Evolutionary conservation across 2,329 filamentous ascomycete genomes (phyloP), one percentile per base, ranked within the genome.

Genomic region (Leptodontidium sp.): DNA sequence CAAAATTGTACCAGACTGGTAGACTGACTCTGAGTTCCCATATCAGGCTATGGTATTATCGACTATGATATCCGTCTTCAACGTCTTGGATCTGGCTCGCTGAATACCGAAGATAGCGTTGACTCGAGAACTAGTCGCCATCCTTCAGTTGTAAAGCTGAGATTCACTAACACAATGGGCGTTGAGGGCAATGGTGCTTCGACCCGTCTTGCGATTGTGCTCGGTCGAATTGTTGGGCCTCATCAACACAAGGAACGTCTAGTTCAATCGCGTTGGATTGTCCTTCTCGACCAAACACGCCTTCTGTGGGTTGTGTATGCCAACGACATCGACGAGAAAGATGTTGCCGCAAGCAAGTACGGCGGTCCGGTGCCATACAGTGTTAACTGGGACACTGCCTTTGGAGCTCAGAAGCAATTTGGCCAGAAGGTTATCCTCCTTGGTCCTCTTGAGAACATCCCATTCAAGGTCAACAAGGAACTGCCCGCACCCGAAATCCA

Each of bases 201-300:
- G n/a, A 50, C 35, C 11, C 32, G 61, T 17, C 55, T 55, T 53
- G 53, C 62, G 2, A n/a, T 68, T 17, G 35, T 55, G 2, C 62
- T 68, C 4, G 66, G 66, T 21, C 61, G 66, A 14, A 50, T 68
- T 55, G 50, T 52, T n/a, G 66, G 53, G 2, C 11, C 55, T 9
- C 66, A 62, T 35, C 52, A 57, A 29, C 45, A 65, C 21, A 32
- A 47, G 12, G 35, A 57, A 8, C 53, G n/a, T 7, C 32, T 68
- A 24, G 17, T 45, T 17, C 66, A 68, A 11, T 68, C 66, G 24
- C 66, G 53, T 32, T 68, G 55, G 66, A 53, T 68, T 47, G 21
- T 68, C 29, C 15, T 68, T 15, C 21, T 65, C 9, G 62, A 68
- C 61, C 45, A 65, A 29, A 61, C 66, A 53, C 61, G 29, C 4